Percentiles rank a stretch among this genome's conserved stretches.
These are phyloP conservation scores for Morella rubra DNA, from an alignment of 306 rosid genomes.

Conservation along the genomic window DNA sequence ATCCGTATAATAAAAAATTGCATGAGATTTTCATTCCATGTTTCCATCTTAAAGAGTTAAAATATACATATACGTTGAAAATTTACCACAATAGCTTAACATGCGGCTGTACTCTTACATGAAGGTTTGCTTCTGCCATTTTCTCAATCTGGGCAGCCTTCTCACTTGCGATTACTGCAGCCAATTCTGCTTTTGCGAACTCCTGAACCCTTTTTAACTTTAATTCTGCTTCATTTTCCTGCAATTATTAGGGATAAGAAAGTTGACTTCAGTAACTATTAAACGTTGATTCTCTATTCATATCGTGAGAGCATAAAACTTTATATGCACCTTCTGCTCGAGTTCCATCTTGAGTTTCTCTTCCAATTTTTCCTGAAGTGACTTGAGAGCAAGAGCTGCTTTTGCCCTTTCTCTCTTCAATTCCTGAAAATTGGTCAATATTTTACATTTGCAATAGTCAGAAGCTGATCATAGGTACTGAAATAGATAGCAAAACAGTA, in stretches of 20 bases:
- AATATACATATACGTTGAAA: background rate
- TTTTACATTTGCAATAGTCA: constrained; percentile 5
- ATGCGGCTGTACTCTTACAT: constrained; percentile 56
- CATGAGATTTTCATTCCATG: constrained; percentile 19
- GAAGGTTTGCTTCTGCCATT: constrained; percentile 85
- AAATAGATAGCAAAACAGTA: constrained; percentile 13
- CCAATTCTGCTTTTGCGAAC: constrained; percentile 74
- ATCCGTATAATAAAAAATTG: constrained; percentile 12
- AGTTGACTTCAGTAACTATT: constrained; percentile 31
- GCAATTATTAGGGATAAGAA: constrained; percentile 34
- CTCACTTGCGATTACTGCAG: constrained; percentile 81
- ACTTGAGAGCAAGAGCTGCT: constrained; percentile 79
- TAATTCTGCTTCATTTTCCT: constrained; percentile 69
- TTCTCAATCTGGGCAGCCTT: constrained; percentile 86
- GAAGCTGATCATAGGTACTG: constrained; percentile 10
- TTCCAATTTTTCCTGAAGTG: constrained; percentile 87
- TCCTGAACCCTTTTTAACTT: constrained; percentile 57
- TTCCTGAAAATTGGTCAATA: constrained; percentile 48
- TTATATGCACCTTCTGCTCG: constrained; percentile 66
- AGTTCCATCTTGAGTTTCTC: constrained; percentile 72
- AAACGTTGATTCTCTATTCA: constrained; percentile 4
- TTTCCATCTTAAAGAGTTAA: constrained; percentile 15
- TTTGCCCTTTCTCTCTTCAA: constrained; percentile 80
- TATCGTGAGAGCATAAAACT: constrained; percentile 25
- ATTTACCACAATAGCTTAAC: constrained; percentile 8